Evolutionary conservation across 129 eudicot genomes (phyloP), one percentile per base, ranked within the genome.

Genomic region (Gnaphalium uliginosum): DNA sequence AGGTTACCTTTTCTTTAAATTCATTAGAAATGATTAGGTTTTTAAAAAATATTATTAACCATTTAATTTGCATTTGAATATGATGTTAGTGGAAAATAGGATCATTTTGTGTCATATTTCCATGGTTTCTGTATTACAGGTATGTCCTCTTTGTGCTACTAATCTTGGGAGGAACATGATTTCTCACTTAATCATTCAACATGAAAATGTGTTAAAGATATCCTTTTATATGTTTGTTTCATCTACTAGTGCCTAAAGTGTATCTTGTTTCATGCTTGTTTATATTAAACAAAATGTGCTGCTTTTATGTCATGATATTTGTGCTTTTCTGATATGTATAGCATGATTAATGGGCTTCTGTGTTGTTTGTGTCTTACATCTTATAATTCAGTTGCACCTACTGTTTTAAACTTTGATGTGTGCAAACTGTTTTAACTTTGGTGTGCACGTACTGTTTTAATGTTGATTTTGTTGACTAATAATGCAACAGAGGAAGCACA

Each of bases 61-160:
- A 39, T 39, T 9, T 39, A 39, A 39, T 39, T 39, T 39, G 15
- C 14, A 39, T 5, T 39, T 8, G 6, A 6, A 39, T 39, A 39
- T 39, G 48, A 39, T 61, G 73, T 69, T 33, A 27, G 3, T 57
- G 11, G 26, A 32, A 65, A 13, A 19, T 57, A 32, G 6, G 19
- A 17, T 81, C 10, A 39, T 9, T 39, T 3, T 39, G 48, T 39
- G 48, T 33, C 39, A 33, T 33, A 33, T 33, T 5, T 2, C 51
- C 8, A 2, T 43, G 17, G 4, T 43, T 43, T 43, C 0, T 13
- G 17, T 43, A 43, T 78, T 86, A 71, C 96, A 87, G 96, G 79
- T 90, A 25, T 90, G 96, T 41, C 96, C 96, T 48, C 74, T 87
- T 79, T 87, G 96, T 72, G 78, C 66, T 68, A 57, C 74, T 33